These are phyloP conservation scores for Termitomyces sp. DNA, from an alignment of 768 basidiomycete species.

Conservation along the genomic window DNA sequence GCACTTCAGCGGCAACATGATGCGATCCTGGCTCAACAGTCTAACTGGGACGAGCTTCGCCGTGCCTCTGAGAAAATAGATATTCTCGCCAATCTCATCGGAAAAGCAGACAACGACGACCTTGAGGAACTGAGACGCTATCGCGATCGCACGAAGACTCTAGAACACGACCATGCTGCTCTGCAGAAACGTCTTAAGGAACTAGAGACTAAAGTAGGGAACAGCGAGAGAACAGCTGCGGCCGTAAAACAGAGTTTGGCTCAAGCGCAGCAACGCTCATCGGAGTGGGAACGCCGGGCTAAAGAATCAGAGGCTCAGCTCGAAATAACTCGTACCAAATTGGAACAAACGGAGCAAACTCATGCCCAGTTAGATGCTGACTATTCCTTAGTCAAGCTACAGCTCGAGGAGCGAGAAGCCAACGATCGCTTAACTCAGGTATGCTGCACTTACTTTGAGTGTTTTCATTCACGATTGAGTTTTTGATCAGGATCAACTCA, in stretches of 20 bases:
- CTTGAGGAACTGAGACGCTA: conserved; percentile 63
- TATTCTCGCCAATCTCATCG: conserved; percentile 54
- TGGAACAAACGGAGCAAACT: conserved; percentile 66
- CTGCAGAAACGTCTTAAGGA: conserved; percentile 76
- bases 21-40: conserved; percentile 55
- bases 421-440: conserved; percentile 69
- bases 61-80: conserved; percentile 74
- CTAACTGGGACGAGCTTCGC: conserved; percentile 76
- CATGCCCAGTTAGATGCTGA: conserved; percentile 70
- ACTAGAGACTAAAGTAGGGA: conserved; percentile 57
- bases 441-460: conserved; percentile 8
- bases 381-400: conserved; percentile 59
- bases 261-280: conserved; percentile 73
- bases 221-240: conserved; percentile 56
- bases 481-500: conserved; percentile 60
- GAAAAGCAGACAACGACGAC: conserved; percentile 68
- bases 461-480: conserved; percentile 1
- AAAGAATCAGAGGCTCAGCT: conserved; percentile 67
- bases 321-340: conserved; percentile 52
- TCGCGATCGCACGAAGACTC: conserved; percentile 57
- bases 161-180: conserved; percentile 65
- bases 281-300: conserved; percentile 79
- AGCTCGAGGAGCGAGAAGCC: conserved; percentile 74
- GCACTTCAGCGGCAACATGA: conserved; percentile 61
- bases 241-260: conserved; percentile 60